phyloP scores from a whole-genome alignment of 495 filamentous ascomycete genomes.

The Beverwykella pulmonaria region DNA sequence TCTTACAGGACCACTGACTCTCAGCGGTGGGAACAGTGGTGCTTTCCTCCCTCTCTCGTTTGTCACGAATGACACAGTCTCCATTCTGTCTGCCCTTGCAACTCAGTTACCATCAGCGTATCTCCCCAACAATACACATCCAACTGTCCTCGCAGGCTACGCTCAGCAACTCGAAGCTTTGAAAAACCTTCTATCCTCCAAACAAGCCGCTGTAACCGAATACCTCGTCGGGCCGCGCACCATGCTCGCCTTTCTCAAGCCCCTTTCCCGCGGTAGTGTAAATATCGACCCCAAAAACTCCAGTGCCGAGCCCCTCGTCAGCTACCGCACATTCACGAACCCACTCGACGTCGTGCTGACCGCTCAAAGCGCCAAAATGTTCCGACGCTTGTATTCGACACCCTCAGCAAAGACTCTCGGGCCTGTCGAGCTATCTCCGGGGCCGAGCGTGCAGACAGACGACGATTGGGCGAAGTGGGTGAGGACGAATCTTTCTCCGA shows the following conservation, averaged over 20 bases:
- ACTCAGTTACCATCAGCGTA: constrained; percentile 13
- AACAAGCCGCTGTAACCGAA: constrained; percentile 15
- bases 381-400: constrained; percentile 5
- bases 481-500: constrained; percentile 5
- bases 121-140: constrained; percentile 12
- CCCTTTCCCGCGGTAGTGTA: constrained; percentile 23
- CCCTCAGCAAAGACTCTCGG: constrained; percentile 4
- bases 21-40: constrained; percentile 25
- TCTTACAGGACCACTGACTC: constrained; percentile 2
- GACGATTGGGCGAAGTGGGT: constrained; percentile 14
- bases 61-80: background rate
- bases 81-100: background rate
- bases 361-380: background rate
- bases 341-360: constrained; percentile 14
- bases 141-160: constrained; percentile 18
- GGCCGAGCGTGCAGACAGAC: constrained; percentile 9
- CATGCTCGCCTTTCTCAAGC: constrained; percentile 13
- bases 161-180: constrained; percentile 13
- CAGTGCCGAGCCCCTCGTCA: constrained; percentile 20
- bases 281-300: constrained; percentile 22
- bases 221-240: constrained; percentile 4
- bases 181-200: constrained; percentile 2
- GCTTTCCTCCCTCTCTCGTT: constrained; percentile 18
- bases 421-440: constrained; percentile 15
- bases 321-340: constrained; percentile 25